Conservation (phyloP, 2,329 filamentous ascomycete genomes). For the Amesomyces nigricolor region DNA sequence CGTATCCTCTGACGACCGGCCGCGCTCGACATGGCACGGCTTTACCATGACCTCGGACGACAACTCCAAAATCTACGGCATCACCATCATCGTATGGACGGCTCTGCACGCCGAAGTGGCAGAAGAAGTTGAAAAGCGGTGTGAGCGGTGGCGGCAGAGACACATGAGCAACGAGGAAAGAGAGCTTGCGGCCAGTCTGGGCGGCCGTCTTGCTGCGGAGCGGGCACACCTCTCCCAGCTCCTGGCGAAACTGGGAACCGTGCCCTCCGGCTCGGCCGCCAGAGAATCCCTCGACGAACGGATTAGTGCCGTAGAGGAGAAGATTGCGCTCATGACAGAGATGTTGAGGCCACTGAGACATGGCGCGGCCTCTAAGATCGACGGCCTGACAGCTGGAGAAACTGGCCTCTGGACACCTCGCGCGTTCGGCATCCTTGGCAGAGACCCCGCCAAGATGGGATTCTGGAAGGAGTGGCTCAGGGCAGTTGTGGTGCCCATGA, state of each 20-base stretch:
- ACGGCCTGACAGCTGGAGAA: constrained; percentile 90
- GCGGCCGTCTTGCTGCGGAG: constrained; percentile 79
- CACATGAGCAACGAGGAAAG: constrained; percentile 89
- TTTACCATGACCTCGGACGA: constrained; percentile 97
- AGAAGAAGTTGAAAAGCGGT: constrained; percentile 75
- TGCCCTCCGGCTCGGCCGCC: constrained; percentile 72
- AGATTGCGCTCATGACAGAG: constrained; percentile 94
- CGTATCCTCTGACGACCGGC: constrained; percentile 88
- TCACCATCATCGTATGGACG: constrained; percentile 89
- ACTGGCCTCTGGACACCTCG: constrained; percentile 94
- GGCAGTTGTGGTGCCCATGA: constrained; percentile 93
- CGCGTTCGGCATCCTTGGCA: constrained; percentile 85
- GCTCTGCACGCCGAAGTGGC: constrained; percentile 76
- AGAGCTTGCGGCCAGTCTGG: constrained; percentile 85
- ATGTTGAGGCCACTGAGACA: constrained; percentile 87
- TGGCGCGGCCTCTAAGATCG: constrained; percentile 93
- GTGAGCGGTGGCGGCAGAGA: constrained; percentile 75
- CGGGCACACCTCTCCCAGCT: constrained; percentile 85
- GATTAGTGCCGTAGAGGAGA: constrained; percentile 93
- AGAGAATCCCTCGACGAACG: constrained; percentile 86
- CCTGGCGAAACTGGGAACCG: constrained; percentile 72
- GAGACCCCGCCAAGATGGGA: constrained; percentile 72
- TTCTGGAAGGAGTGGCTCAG: constrained; percentile 99
- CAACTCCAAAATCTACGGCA: constrained; percentile 84
- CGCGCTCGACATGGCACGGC: constrained; percentile 96